Evolutionary conservation across 140 eudicot genomes (phyloP), one percentile per base, ranked within the genome.

Genomic region (Cichorium intybus): DNA sequence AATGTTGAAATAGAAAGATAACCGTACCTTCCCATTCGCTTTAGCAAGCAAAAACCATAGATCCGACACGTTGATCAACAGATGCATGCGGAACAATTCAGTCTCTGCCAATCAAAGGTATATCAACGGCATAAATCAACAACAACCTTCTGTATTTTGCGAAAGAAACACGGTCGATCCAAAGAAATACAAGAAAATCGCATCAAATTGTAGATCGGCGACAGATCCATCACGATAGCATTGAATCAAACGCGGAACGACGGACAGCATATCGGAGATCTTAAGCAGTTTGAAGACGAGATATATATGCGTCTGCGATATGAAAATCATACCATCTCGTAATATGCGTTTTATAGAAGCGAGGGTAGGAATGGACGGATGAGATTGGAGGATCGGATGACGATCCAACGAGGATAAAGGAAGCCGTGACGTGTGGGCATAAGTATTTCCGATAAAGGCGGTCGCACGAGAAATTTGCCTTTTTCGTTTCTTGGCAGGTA

Each of bases 381-480:
- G 29, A 62, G 77, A 72, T 72, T 54, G 0, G 15, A 41, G 0
- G 6, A 26, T 15, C 0, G 21, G 63, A 21, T 5, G 20, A 27
- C 53, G 39, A 72, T 72, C 77, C 1, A 23, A 72, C 71, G 77
- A 71, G 11, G 6, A 6, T 1, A 26, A 12, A 62, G 5, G 64
- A 61, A 70, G 23, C 37, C 10, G 20, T 72, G 71, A 62, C 77
- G 77, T 39, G 77, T 72, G 29, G 76, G 48, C 22, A 52, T 51
- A 52, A 21, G 5, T 3, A 10, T 37, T 41, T 39, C 77, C 71
- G 41, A 23, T 72, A 11, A 27, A 72, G 77, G 64, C 77, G 77
- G 71, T 72, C 27, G 65, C 64, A 28, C 64, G 50, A 21, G 33
- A 28, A 62, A 72, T 47, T 52, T 53, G 71, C 55, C 64, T 7